phyloP scores from a whole-genome alignment of 2,329 filamentous ascomycete genomes.

The Coniochaeta sp. region DNA sequence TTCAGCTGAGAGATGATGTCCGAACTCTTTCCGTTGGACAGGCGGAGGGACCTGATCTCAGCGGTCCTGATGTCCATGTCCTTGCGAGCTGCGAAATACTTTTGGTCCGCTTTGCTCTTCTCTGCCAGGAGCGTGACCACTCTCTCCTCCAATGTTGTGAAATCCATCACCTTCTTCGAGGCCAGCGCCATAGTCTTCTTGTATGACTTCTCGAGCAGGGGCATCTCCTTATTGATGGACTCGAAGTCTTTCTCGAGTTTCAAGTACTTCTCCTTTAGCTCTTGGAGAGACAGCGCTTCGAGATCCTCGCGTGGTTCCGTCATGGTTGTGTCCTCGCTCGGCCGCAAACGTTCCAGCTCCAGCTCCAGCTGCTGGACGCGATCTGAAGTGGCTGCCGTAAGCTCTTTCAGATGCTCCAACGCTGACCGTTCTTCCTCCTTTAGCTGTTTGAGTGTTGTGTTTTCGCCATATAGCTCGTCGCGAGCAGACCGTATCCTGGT shows the following conservation, averaged over 20 bases:
- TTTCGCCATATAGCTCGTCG: slow-evolving; percentile 79
- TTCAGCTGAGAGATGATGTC: slow-evolving; percentile 93
- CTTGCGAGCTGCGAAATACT: slow-evolving; percentile 94
- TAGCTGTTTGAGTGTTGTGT: slow-evolving; percentile 68
- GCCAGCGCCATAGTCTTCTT: slow-evolving; percentile 81
- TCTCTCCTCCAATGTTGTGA: slow-evolving; percentile 68
- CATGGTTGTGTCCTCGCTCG: slow-evolving; percentile 38
- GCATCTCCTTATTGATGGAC: slow-evolving; percentile 79
- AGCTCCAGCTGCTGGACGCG: slow-evolving; percentile 76
- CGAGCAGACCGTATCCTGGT: slow-evolving; percentile 75
- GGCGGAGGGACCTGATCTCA: slow-evolving; percentile 71
- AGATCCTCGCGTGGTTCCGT: slow-evolving; percentile 37
- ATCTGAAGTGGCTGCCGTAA: slow-evolving; percentile 70
- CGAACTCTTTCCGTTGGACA: slow-evolving; percentile 81
- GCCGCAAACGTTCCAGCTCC: slow-evolving; percentile 65
- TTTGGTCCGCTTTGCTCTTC: slow-evolving; percentile 95
- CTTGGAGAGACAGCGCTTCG: slow-evolving; percentile 57
- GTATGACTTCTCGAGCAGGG: slow-evolving; percentile 84
- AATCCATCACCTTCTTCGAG: slow-evolving; percentile 78
- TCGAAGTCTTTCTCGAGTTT: slow-evolving; percentile 74
- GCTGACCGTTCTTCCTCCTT: slow-evolving; percentile 70
- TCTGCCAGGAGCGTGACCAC: slow-evolving; percentile 68
- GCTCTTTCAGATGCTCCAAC: slow-evolving; percentile 67
- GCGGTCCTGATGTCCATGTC: slow-evolving; percentile 78
- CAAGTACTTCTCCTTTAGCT: slow-evolving; percentile 65